Evolutionary conservation across 2,329 filamentous ascomycete genomes (phyloP), one percentile per base, ranked within the genome.

Genomic region (Sarocladium oryzae): DNA sequence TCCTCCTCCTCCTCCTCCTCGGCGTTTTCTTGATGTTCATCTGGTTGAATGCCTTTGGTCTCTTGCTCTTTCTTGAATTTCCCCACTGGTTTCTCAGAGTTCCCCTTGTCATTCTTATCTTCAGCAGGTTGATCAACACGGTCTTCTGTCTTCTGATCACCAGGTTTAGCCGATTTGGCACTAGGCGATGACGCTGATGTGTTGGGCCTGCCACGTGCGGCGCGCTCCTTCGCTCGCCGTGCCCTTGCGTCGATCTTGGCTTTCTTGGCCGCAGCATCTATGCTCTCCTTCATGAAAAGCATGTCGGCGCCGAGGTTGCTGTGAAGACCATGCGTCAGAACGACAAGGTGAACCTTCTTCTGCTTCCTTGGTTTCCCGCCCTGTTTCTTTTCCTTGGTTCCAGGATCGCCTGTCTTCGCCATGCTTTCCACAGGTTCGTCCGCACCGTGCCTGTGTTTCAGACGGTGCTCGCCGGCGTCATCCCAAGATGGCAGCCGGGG

Each of bases 201-300:
- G 10, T 20, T 23, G 33, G 50, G n/a, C 21, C 54, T 51, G 18
- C 48, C 35, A 40, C 56, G 54, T 32, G 66, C 60, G 61, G 69
- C 63, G 62, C 72, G 67, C 61, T 78, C 71, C 58, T 69, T 74
- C 52, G 72, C 74, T 58, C 76, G 80, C 53, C 86, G 76, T 48
- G 72, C 76, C 63, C 77, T 84, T 33, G 84, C 81, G 65, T 88
- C 85, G 48, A 82, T 71, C 58, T 85, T 84, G 24, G 88, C 86
- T 63, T 92, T 83, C 59, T 75, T 85, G 3, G 85, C 86, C 2
- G 88, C 84, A 24, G 84, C 82, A 69, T 99, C 93, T 55, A 99
- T 97, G 67, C 89, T 95, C 69, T 99, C 93, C 64, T 99, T 99
- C 66, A 99, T 71, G 64, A 88, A 99, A 18, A 99, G 75, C 93